Evolutionary conservation across 495 filamentous ascomycete genomes (phyloP).

Genomic region (Xylaria venustula): DNA sequence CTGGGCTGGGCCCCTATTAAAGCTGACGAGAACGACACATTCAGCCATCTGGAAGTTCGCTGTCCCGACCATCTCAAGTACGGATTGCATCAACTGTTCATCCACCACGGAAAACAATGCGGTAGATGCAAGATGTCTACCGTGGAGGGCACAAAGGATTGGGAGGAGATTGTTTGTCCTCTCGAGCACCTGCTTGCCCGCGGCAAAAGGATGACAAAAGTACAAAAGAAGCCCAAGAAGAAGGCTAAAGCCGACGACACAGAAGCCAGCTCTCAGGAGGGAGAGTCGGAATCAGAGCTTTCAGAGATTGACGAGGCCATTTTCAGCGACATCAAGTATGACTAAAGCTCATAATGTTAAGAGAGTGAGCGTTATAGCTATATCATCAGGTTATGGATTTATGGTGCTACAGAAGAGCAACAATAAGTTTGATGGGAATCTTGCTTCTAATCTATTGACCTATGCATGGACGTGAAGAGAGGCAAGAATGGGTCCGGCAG

Average conservation of each 20-base stretch:
- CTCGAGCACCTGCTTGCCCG: conserved; percentile 48
- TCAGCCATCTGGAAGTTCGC: conserved; percentile 74
- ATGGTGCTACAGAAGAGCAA: not conserved
- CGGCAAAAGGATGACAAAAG: conserved; percentile 23
- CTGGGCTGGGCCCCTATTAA: conserved; percentile 75
- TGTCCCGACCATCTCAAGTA: conserved; percentile 90
- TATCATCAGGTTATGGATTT: not conserved
- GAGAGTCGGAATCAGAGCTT: not conserved
- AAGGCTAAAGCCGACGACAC: not conserved
- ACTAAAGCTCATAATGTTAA: not conserved
- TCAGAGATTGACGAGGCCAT: conserved; percentile 1
- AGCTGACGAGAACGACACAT: conserved; percentile 67
- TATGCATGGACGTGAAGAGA: not conserved
- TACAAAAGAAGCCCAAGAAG: conserved; percentile 14
- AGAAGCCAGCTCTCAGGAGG: not conserved
- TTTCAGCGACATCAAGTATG: not conserved
- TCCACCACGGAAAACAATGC: conserved; percentile 81
- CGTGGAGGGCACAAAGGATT: conserved; percentile 43
- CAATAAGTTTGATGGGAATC: not conserved
- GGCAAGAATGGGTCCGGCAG: no score
- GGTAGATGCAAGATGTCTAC: conserved; percentile 68
- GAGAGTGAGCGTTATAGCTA: not conserved
- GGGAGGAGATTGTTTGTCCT: conserved; percentile 41
- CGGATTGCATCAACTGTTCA: conserved; percentile 80
- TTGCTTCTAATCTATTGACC: conserved; percentile 1